Conservation (phyloP, 1,284 basidiomycete species). For the Chiua sp. region DNA sequence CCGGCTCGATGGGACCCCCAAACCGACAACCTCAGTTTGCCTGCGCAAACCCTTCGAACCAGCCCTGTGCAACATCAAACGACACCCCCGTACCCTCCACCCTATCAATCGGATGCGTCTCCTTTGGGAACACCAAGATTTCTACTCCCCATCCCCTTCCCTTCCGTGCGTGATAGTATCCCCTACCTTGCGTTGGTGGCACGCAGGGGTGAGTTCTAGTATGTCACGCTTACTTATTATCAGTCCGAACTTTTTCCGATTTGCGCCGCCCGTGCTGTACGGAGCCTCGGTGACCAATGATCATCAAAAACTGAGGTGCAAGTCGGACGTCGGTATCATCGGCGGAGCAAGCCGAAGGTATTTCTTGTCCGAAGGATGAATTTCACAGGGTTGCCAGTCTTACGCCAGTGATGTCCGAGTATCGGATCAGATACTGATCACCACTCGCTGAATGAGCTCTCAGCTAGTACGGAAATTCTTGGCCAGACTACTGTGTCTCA, state of each 20-base stretch:
- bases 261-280: too few relatives aligned
- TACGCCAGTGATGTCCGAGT: too few relatives aligned
- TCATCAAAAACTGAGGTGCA: too few relatives aligned
- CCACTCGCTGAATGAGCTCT: too few relatives aligned
- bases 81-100: constrained; percentile 60
- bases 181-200: constrained; percentile 64
- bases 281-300: too few relatives aligned
- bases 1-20: too few relatives aligned
- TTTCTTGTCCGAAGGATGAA: neutral
- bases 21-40: neutral
- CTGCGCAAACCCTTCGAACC: constrained; percentile 43
- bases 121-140: constrained; percentile 66
- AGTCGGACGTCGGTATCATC: constrained; percentile 17
- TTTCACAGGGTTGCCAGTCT: too few relatives aligned
- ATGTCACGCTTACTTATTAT: too few relatives aligned
- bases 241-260: too few relatives aligned
- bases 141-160: constrained; percentile 52
- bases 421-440: too few relatives aligned
- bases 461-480: too few relatives aligned
- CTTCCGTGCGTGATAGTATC: constrained; percentile 69
- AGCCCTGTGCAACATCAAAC: constrained; percentile 57
- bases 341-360: constrained; percentile 15
- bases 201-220: constrained; percentile 73
- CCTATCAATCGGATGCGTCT: constrained; percentile 66
- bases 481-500: too few relatives aligned